These are phyloP conservation scores for Butyriboletus loyo DNA, from an alignment of 768 basidiomycete species.

Conservation along the genomic window DNA sequence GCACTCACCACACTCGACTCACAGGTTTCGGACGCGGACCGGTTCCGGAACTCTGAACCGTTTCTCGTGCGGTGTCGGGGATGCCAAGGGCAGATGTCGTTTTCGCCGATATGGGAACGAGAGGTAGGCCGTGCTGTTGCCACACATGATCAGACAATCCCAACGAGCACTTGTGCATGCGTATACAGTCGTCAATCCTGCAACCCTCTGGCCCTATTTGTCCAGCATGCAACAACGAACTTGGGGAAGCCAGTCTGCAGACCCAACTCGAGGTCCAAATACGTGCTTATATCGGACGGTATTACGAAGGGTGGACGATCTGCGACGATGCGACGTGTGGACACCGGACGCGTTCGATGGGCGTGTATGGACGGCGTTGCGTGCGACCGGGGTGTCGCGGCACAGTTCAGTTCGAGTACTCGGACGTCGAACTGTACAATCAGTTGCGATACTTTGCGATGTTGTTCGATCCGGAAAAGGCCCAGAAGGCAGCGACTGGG, in stretches of 20 bases:
- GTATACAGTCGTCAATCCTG: conserved; percentile 61
- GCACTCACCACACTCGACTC: conserved; percentile 82
- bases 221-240: conserved; percentile 53
- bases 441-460: conserved; percentile 82
- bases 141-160: background rate
- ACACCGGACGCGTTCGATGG: conserved; percentile 87
- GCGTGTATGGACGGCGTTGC: conserved; percentile 86
- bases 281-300: conserved; percentile 67
- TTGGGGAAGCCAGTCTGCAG: conserved; percentile 63
- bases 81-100: conserved; percentile 61
- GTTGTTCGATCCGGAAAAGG: conserved; percentile 74
- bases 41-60: conserved; percentile 74
- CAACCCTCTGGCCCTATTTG: conserved; percentile 66
- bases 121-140: conserved; percentile 39
- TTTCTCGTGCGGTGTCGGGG: conserved; percentile 74
- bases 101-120: conserved; percentile 57
- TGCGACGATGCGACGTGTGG: conserved; percentile 88
- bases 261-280: conserved; percentile 88
- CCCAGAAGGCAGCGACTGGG: conserved; percentile 49
- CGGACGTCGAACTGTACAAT: conserved; percentile 81
- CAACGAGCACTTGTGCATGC: background rate
- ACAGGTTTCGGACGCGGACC: conserved; percentile 81
- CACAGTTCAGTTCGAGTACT: conserved; percentile 52
- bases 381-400: conserved; percentile 38
- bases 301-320: conserved; percentile 86